Percentiles rank a stretch among this genome's conserved stretches.
Conservation (phyloP, 2,329 filamentous ascomycete genomes). For the Neofusicoccum kwambonambiense region DNA sequence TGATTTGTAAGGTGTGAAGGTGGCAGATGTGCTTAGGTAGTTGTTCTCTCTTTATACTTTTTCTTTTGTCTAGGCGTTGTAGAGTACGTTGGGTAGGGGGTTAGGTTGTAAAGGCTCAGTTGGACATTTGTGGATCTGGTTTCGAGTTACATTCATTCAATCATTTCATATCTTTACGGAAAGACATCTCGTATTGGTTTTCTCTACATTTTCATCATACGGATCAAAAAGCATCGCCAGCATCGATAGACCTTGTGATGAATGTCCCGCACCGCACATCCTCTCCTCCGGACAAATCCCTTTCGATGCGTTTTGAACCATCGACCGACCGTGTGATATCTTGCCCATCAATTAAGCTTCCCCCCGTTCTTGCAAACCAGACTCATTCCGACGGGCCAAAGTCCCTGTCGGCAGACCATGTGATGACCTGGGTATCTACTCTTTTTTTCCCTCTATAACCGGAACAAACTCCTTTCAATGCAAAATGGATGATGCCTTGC, state of each 20-base stretch:
- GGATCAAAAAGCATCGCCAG: background rate
- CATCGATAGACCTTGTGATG: slow-evolving; percentile 14
- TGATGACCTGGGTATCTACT: slow-evolving; percentile 14
- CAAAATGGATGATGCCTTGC: background rate
- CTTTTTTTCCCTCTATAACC: background rate
- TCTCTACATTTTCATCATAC: background rate
- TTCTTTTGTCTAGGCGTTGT: too few species aligned
- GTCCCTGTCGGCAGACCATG: background rate
- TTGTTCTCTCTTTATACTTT: too few species aligned
- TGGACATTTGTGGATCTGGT: too few species aligned
- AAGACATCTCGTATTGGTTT: too few species aligned
- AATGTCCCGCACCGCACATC: background rate
- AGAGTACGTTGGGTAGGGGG: too few species aligned
- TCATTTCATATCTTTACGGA: too few species aligned
- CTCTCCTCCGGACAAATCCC: background rate
- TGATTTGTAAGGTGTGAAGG: too few species aligned
- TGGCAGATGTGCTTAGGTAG: too few species aligned
- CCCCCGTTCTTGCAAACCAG: background rate
- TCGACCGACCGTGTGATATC: slow-evolving; percentile 6
- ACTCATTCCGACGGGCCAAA: slow-evolving; percentile 5
- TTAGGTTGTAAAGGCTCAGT: too few species aligned
- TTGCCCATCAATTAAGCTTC: background rate
- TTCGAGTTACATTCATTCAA: too few species aligned
- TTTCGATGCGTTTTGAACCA: background rate
- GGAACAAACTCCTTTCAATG: slow-evolving; percentile 17